These are phyloP conservation scores for Crassisporium funariophilum DNA, from an alignment of 768 basidiomycete species.

Conservation along the genomic window DNA sequence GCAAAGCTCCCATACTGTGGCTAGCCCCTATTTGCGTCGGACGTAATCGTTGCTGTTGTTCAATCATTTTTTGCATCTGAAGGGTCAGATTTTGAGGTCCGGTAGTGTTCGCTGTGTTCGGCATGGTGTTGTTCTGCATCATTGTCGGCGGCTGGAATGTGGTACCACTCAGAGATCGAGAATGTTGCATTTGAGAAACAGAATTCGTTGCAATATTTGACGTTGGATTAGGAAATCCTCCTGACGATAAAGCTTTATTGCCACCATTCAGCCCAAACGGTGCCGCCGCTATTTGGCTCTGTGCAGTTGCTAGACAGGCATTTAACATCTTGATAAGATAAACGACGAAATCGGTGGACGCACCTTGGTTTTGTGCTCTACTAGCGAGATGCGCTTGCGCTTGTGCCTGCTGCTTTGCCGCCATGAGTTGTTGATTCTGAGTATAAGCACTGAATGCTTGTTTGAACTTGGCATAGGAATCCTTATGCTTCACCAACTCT, in stretches of 20 bases:
- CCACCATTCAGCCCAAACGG: not conserved
- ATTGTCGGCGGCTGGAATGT: slow-evolving; percentile 5
- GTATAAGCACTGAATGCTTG: not conserved
- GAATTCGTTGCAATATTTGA: not conserved
- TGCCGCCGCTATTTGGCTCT: too few relatives aligned
- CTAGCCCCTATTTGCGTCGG: not conserved
- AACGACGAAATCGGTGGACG: too few relatives aligned
- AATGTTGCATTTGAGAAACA: slow-evolving; percentile 8
- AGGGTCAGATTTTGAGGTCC: slow-evolving; percentile 23
- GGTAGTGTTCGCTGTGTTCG: not conserved
- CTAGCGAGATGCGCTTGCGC: not conserved
- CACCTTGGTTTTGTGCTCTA: not conserved
- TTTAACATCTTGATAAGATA: too few relatives aligned
- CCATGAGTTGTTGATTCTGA: not conserved
- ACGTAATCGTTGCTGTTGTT: slow-evolving; percentile 40
- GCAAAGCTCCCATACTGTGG: not conserved
- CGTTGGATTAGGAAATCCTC: not conserved
- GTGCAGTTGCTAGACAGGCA: too few relatives aligned
- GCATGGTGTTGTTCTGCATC: not conserved
- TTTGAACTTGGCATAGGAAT: slow-evolving; percentile 3
- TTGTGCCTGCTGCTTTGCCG: slow-evolving; percentile 3
- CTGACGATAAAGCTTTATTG: not conserved
- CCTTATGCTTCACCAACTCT: slow-evolving; percentile 7
- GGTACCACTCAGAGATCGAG: slow-evolving; percentile 12
- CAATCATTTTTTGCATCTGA: slow-evolving; percentile 53